Evolutionary conservation across 177 flowering plant species (phyloP).

Genomic region (Vitis hybrid): DNA sequence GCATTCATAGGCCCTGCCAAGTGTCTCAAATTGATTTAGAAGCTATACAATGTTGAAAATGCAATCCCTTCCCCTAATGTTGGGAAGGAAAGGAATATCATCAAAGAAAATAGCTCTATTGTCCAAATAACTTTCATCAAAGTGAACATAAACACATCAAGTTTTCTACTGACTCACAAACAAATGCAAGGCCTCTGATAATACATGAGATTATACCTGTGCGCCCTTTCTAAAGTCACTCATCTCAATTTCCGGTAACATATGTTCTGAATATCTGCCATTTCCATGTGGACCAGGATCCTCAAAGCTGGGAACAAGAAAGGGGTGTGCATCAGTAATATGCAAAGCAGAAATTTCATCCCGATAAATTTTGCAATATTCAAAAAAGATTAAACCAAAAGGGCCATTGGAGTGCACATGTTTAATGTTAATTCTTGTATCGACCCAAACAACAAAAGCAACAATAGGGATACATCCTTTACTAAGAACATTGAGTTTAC

Average conservation of each 20-base stretch:
- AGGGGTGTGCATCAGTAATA: background rate
- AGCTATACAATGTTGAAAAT: background rate
- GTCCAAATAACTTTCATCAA: background rate
- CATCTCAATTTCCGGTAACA: constrained; percentile 88
- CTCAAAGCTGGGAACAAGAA: constrained; percentile 56
- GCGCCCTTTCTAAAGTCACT: constrained; percentile 92
- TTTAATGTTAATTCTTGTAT: background rate
- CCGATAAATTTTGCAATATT: background rate
- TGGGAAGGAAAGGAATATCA: background rate
- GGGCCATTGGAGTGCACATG: background rate
- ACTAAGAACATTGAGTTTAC: constrained; percentile 35
- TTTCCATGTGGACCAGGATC: constrained; percentile 99
- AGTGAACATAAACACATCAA: background rate
- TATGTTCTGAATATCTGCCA: constrained; percentile 82
- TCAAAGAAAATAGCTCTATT: background rate
- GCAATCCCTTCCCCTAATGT: background rate
- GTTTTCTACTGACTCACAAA: background rate
- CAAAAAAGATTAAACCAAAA: background rate
- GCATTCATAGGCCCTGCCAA: background rate
- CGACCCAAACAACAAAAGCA: background rate
- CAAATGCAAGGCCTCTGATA: background rate
- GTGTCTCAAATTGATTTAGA: background rate
- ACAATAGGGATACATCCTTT: background rate
- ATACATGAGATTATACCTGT: constrained; percentile 54
- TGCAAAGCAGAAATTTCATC: background rate